These are phyloP conservation scores for Alternaria longipes DNA, from an alignment of 2,329 filamentous ascomycete species.

Conservation along the genomic window DNA sequence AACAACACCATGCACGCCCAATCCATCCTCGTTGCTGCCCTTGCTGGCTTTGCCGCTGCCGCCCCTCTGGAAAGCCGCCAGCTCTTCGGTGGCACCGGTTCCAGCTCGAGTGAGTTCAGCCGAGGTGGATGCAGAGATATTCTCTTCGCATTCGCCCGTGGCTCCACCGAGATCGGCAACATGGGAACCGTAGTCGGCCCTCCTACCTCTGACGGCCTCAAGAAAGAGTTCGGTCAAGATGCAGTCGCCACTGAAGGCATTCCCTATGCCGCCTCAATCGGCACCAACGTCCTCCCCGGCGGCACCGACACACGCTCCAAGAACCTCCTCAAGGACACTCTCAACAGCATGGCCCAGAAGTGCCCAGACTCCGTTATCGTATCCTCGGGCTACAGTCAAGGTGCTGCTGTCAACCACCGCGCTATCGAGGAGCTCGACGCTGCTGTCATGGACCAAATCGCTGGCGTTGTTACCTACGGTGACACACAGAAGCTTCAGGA, in stretches of 20 bases:
- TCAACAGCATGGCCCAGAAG: constrained; percentile 37
- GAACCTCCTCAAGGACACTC: constrained; percentile 32
- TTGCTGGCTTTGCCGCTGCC: constrained; percentile 33
- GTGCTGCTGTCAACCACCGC: constrained; percentile 49
- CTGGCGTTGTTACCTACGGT: constrained; percentile 56
- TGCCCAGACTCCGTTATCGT: constrained; percentile 48
- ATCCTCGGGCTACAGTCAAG: constrained; percentile 43
- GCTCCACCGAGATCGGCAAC: constrained; percentile 60
- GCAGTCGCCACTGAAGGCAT: constrained; percentile 48
- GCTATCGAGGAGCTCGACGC: constrained; percentile 41
- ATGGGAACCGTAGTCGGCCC: constrained; percentile 52
- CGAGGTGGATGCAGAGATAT: constrained; percentile 53
- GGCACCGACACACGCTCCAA: constrained; percentile 37
- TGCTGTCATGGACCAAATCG: constrained; percentile 44
- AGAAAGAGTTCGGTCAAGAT: constrained; percentile 34
- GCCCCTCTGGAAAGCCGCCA: constrained; percentile 40
- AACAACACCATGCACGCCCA: constrained; percentile 37
- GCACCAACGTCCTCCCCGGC: constrained; percentile 43
- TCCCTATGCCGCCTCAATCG: constrained; percentile 40
- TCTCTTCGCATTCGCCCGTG: constrained; percentile 61
- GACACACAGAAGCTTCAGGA: constrained; percentile 57
- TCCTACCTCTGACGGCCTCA: constrained; percentile 43
- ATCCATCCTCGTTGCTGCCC: constrained; percentile 30
- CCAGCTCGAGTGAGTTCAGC: constrained; percentile 52
- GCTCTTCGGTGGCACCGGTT: constrained; percentile 26